Base-by-base conservation (phyloP, 306 rosid species). In the Cicer arietinum region DNA sequence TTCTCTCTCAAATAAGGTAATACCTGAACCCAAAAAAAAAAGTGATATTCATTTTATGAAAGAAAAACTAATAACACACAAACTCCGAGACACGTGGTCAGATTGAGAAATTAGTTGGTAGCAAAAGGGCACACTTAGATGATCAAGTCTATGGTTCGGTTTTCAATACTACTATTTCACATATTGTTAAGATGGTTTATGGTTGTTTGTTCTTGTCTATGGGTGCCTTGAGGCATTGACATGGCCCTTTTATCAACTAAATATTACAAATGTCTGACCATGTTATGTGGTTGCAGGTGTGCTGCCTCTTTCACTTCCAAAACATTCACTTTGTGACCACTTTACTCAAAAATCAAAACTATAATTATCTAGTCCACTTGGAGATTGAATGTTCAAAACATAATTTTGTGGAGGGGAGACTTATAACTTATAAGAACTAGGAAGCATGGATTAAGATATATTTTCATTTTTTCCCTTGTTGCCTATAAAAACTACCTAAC, bases 1-100 rank as follows among this genome's bases (percentile, higher is more conserved):
- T 90, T 92, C 83, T 90, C 97, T 81, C 84, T 81, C 80, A 92
- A 74, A 67, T 96, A 84, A 12, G 97, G 97, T 59, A 90, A 66
- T 56, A 90, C 98, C 97, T 92, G 65, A 82, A 68, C 16, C 44
- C 9, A n/a, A n/a, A 54, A 64, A 45, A 40, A 66, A 11, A 59
- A 11, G 45, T 16, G 25, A 42, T 57, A 58, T 3, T 66, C 13
- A 30, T 37, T 41, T 41, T 14, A 50, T 35, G 20, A 45, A 44
- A 56, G 45, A 54, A 80, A 61, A 80, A 52, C 22, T 51, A 65
- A 64, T 43, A 64, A 65, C 70, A 45, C 3, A 67, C 64, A 58
- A 58, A 58, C 41, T 25, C 16, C 20, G 8, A 30, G 17, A 35
- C 44, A 35, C 7, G 44, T 35, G 66, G 44, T 35, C 43, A 10